Evolutionary conservation across 2,329 filamentous ascomycete species (phyloP).

Genomic region (Penicillium sp.): DNA sequence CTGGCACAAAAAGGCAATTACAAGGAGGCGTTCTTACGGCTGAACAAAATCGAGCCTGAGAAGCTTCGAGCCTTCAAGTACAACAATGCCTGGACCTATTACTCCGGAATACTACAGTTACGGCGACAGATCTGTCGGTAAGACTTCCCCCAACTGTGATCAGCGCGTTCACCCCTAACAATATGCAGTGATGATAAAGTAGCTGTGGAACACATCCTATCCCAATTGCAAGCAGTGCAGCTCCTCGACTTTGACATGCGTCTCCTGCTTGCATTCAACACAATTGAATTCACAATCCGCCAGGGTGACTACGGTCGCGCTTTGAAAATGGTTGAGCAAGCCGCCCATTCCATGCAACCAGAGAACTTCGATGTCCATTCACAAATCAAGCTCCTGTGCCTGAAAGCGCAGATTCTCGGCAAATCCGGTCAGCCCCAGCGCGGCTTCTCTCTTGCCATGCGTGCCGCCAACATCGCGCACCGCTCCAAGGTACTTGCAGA

Average conservation of each 20-base stretch:
- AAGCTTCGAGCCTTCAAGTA: slow-evolving; percentile 73
- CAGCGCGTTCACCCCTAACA: slow-evolving; percentile 17
- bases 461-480: slow-evolving; percentile 74
- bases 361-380: slow-evolving; percentile 66
- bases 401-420: slow-evolving; percentile 72
- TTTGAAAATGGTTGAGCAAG: slow-evolving; percentile 55
- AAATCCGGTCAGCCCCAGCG: slow-evolving; percentile 69
- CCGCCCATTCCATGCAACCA: slow-evolving; percentile 54
- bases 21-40: slow-evolving; percentile 63
- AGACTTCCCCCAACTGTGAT: slow-evolving; percentile 1
- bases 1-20: slow-evolving; percentile 70
- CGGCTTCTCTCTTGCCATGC: slow-evolving; percentile 74
- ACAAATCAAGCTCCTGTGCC: slow-evolving; percentile 69
- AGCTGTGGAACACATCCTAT: slow-evolving; percentile 59
- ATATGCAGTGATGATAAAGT: slow-evolving; percentile 55
- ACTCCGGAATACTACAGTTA: slow-evolving; percentile 46
- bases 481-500: slow-evolving; percentile 67
- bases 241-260: slow-evolving; percentile 61
- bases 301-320: slow-evolving; percentile 56
- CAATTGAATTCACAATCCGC: slow-evolving; percentile 61
- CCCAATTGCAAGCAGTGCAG: slow-evolving; percentile 56
- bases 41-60: slow-evolving; percentile 64
- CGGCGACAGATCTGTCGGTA: slow-evolving; percentile 47
- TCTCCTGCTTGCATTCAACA: slow-evolving; percentile 60
- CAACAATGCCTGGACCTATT: slow-evolving; percentile 59